Base-by-base conservation (phyloP, 805 yeast species). In the Lipomyces oligophaga region DNA sequence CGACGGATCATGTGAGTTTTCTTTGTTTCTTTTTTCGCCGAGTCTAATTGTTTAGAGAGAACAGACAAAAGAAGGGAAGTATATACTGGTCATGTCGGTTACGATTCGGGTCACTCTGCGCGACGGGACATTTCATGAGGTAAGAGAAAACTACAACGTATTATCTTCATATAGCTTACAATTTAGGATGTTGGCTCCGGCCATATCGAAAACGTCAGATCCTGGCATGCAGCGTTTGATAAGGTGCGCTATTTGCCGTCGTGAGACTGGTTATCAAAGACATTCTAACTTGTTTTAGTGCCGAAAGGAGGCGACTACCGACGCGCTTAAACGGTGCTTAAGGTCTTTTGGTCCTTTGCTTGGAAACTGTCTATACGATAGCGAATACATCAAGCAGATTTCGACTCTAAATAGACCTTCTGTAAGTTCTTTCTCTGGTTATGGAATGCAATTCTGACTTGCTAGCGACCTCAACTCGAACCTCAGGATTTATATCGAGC, bases 271-370 rank as follows among this genome's bases (percentile, higher is more conserved):
- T 31, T n/a, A 15, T 26, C 11, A 26, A 26, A 26, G 30, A 13
- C 30, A 10, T n/a, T n/a, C 15, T 36, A n/a, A n/a, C 18, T 2
- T 33, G 11, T 15, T 10, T 7, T 26, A 53, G 49, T 83, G 94
- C 46, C 81, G 79, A 62, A 85, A 86, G 58, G 93, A 84, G 58
- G 93, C 95, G 0, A 76, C 82, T n/a, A 83, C 89, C 0, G 89
- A 85, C 63, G 96, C 85, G 0, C 66, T 83, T 47, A 88, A 87
- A 65, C 71, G 93, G 40, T 81, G 90, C 11, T 69, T 89, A 43
- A 70, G 94, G 52, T 80, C 83, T 54, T 85, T 87, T 60, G 95
- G 95, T 31, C 78, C 81, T 55, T 80, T 85, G 0, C 65, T 83
- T 47, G 90, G 90, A 0, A 66, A 65, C 52, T 69, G 73, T 41